Evolutionary conservation across 2,329 filamentous ascomycete genomes (phyloP).

Genomic region (Aspergillus sp.): DNA sequence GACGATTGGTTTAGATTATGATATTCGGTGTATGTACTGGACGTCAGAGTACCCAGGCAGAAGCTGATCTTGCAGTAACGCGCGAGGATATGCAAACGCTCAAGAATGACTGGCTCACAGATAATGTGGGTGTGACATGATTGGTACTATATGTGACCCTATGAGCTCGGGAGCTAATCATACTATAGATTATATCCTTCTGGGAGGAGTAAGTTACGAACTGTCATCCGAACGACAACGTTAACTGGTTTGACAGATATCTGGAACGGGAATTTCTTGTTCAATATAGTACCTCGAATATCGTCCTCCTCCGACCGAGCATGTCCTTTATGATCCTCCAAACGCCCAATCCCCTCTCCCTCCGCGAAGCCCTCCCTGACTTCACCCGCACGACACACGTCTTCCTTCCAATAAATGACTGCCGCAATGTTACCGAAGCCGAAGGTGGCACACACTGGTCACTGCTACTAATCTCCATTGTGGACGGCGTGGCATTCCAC

Average conservation of each 20-base stretch:
- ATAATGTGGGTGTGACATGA: conserved; percentile 59
- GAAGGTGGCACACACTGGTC: conserved; percentile 95
- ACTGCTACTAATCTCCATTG: conserved; percentile 74
- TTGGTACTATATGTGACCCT: background rate
- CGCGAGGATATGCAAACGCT: conserved; percentile 82
- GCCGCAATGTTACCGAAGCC: conserved; percentile 62
- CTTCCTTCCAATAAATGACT: conserved; percentile 93
- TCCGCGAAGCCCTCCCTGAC: conserved; percentile 66
- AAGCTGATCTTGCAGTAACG: conserved; percentile 54
- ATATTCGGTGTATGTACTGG: conserved; percentile 52
- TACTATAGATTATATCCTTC: conserved; percentile 74
- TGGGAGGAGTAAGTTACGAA: conserved; percentile 73
- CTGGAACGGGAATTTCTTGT: conserved; percentile 82
- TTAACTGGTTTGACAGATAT: conserved; percentile 43
- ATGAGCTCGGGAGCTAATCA: background rate
- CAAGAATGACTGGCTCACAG: conserved; percentile 90
- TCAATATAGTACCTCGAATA: conserved; percentile 72
- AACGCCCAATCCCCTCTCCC: conserved; percentile 49
- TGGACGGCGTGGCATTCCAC: conserved; percentile 90
- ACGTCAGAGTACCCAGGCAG: background rate
- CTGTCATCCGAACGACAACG: background rate
- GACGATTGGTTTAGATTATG: conserved; percentile 45
- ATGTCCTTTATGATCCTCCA: conserved; percentile 90
- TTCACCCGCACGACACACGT: conserved; percentile 78
- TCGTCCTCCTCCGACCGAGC: conserved; percentile 81